Conservation (phyloP, 148 eudicot genomes). For the Rhododendron williamsianum region DNA sequence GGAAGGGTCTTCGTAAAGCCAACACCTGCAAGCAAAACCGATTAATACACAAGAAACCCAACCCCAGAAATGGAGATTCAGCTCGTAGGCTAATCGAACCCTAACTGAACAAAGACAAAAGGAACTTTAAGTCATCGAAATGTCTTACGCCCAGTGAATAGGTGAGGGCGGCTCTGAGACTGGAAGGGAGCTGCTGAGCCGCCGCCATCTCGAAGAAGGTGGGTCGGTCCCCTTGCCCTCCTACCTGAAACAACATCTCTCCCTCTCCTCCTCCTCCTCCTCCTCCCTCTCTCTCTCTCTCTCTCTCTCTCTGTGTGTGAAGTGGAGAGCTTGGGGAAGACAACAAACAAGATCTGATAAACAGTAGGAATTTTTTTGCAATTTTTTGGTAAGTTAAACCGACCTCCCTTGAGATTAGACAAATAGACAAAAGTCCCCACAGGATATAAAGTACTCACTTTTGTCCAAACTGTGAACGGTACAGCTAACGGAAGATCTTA, state of each 20-base stretch:
- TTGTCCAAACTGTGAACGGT: neutral
- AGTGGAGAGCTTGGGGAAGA: neutral
- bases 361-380: neutral
- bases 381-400: neutral
- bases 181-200: conserved; percentile 94
- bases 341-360: neutral
- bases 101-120: neutral
- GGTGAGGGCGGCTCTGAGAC: conserved; percentile 84
- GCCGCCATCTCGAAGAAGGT: conserved; percentile 99
- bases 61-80: neutral
- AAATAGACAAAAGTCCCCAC: neutral
- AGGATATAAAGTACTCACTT: neutral
- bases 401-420: neutral
- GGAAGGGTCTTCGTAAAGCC: conserved; percentile 85
- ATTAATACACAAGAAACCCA: neutral
- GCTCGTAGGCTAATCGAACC: neutral
- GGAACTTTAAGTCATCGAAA: neutral
- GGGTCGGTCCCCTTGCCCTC: conserved; percentile 86
- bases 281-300: conserved; percentile 34
- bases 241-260: conserved; percentile 94
- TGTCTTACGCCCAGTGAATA: conserved; percentile 79
- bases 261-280: conserved; percentile 35
- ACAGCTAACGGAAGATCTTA: neutral
- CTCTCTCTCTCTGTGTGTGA: neutral
- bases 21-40: conserved; percentile 53